These are phyloP conservation scores for Parasitella parasitica DNA, from an alignment of 371 early-diverging fungal genomes.

Conservation along the genomic window DNA sequence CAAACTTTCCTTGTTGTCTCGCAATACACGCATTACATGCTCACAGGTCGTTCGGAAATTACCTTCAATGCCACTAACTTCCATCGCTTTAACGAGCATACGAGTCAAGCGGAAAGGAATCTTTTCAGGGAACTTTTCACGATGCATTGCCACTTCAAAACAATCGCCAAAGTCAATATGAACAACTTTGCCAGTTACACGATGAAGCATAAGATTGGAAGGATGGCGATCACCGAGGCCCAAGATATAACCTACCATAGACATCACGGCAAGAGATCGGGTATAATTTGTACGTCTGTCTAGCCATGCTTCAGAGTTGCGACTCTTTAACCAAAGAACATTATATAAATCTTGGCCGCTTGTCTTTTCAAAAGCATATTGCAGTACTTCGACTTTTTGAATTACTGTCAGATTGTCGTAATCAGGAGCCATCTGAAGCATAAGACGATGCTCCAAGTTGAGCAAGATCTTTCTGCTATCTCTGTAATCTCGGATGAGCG, in stretches of 20 bases:
- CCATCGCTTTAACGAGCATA: conserved; percentile 99
- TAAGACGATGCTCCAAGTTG: conserved; percentile 93
- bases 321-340: conserved; percentile 94
- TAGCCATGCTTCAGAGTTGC: conserved; percentile 95
- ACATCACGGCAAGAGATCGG: conserved; percentile 95
- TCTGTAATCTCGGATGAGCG: conserved; percentile 88
- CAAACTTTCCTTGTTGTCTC: conserved; percentile 94
- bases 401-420: conserved; percentile 90
- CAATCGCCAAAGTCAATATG: conserved; percentile 99
- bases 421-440: conserved; percentile 94
- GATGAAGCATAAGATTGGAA: conserved; percentile 96
- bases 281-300: conserved; percentile 96
- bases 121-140: conserved; percentile 97
- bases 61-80: conserved; percentile 95
- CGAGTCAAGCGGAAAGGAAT: conserved; percentile 98
- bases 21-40: conserved; percentile 94
- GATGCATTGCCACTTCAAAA: conserved; percentile 97
- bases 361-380: conserved; percentile 92
- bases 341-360: conserved; percentile 95
- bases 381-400: conserved; percentile 97
- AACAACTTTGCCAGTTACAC: conserved; percentile 92
- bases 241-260: conserved; percentile 98
- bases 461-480: conserved; percentile 85
- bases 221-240: conserved; percentile 99
- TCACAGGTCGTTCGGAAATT: conserved; percentile 95